Conservation (phyloP, 306 rosid species). For the Pachyrhizus erosus region DNA sequence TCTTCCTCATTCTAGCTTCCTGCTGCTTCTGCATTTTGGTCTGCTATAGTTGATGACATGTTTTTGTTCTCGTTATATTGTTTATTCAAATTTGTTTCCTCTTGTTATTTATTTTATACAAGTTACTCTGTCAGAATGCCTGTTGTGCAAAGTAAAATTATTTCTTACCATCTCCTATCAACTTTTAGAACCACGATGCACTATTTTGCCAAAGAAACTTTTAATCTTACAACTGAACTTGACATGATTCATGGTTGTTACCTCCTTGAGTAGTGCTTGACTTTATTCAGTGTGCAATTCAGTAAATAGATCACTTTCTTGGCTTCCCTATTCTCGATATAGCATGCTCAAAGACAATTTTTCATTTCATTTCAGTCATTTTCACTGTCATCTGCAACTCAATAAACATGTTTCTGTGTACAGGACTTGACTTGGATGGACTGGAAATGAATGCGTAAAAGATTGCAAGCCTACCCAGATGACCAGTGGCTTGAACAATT, state of each 20-base stretch:
- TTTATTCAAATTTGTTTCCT: not conserved
- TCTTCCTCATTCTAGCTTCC: constrained; percentile 14
- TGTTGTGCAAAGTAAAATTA: not conserved
- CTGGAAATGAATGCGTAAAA: constrained; percentile 41
- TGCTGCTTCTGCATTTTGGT: constrained; percentile 14
- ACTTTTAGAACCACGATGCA: constrained; percentile 25
- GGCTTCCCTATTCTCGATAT: constrained; percentile 4
- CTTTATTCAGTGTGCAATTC: not conserved
- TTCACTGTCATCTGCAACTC: not conserved
- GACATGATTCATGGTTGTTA: not conserved
- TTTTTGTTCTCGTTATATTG: not conserved
- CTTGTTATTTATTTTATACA: not conserved
- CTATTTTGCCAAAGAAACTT: not conserved
- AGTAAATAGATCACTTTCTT: constrained; percentile 15
- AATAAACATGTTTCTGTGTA: not conserved
- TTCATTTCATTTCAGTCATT: constrained; percentile 9
- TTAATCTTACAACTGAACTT: constrained; percentile 16
- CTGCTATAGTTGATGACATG: constrained; percentile 9
- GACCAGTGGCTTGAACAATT: constrained; percentile 60
- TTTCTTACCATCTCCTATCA: constrained; percentile 24
- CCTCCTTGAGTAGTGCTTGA: constrained; percentile 15
- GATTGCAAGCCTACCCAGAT: constrained; percentile 34
- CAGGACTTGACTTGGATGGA: constrained; percentile 35
- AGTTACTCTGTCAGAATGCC: constrained; percentile 19
- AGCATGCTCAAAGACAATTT: constrained; percentile 12